Evolutionary conservation across 805 yeast genomes (phyloP).

Genomic region (Lipomyces kockii): DNA sequence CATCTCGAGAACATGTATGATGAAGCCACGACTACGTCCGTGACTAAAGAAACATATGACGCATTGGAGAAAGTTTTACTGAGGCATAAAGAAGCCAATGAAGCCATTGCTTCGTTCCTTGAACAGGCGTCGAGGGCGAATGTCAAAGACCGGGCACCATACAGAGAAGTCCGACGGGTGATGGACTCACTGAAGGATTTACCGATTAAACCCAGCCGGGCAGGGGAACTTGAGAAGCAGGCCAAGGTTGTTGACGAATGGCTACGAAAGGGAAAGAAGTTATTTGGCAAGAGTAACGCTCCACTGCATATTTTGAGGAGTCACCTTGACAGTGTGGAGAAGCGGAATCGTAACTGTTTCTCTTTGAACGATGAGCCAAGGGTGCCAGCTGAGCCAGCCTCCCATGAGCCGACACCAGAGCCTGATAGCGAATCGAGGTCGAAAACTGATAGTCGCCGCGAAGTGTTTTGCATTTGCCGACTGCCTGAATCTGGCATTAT

Average conservation of each 20-base stretch:
- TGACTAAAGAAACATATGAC: conserved; percentile 37
- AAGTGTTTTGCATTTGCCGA: conserved; percentile 51
- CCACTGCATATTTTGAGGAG: conserved; percentile 43
- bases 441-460: neutral
- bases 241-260: conserved; percentile 47
- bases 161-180: conserved; percentile 42
- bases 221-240: conserved; percentile 37
- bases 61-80: conserved; percentile 27
- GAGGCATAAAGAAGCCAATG: conserved; percentile 26
- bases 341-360: conserved; percentile 39
- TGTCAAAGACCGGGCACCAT: conserved; percentile 45
- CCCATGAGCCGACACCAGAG: conserved; percentile 58
- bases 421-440: conserved; percentile 51
- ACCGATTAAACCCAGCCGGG: conserved; percentile 35
- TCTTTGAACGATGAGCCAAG: conserved; percentile 39
- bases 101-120: conserved; percentile 28
- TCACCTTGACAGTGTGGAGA: conserved; percentile 41
- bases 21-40: conserved; percentile 38
- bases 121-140: conserved; percentile 43
- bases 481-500: conserved; percentile 81
- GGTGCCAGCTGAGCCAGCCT: conserved; percentile 11
- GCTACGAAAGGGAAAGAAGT: conserved; percentile 45
- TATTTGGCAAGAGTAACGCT: conserved; percentile 48
- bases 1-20: conserved; percentile 29
- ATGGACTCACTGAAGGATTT: conserved; percentile 38